Evolutionary conservation across 2,329 filamentous ascomycete genomes (phyloP), one percentile per base, ranked within the genome.

Genomic region (Phialemonium atrogriseum): DNA sequence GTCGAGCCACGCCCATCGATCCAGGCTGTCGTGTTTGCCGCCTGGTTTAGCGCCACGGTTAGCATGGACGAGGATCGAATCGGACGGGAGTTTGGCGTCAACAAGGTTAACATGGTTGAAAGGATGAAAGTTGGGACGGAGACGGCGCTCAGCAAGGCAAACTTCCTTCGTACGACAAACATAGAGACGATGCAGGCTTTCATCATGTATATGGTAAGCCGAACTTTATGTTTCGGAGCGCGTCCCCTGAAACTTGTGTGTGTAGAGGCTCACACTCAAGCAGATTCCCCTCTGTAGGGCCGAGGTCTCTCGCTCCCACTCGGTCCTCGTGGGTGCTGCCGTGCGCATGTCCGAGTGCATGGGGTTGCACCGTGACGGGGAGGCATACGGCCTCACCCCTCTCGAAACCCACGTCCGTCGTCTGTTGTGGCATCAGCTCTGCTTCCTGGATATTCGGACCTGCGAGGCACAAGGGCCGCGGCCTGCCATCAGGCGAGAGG

Each of bases 161-260:
- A 83, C 47, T 82, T 86, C 36, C 54, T 87, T 21, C 65, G 77
- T 21, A 84, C 80, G 1, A 83, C 55, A 21, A 80, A 76, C 42
- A 58, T 84, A n/a, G 79, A 85, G 51, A 83, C 78, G 1, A 61
- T 88, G 45, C 83, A 87, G 49, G 80, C 79, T 1, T 80, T 86
- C 44, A 73, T 86, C 21, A 80, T 85, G 64, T 87, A 85, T 42
- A 61, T 86, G 56, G 77, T 82, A 53, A 56, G 70, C 60, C 6
- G 14, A 30, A 13, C 10, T 23, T 18, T 25, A 22, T n/a, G n/a
- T n/a, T n/a, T n/a, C n/a, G n/a, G n/a, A n/a, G n/a, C n/a, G n/a
- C n/a, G n/a, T n/a, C n/a, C n/a, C n/a, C n/a, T n/a, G n/a, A n/a
- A n/a, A n/a, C n/a, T n/a, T n/a, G n/a, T n/a, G n/a, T n/a, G n/a